Evolutionary conservation across 495 filamentous ascomycete species (phyloP), one percentile per base, ranked within the genome.

Genomic region (Penicillium paradoxum): DNA sequence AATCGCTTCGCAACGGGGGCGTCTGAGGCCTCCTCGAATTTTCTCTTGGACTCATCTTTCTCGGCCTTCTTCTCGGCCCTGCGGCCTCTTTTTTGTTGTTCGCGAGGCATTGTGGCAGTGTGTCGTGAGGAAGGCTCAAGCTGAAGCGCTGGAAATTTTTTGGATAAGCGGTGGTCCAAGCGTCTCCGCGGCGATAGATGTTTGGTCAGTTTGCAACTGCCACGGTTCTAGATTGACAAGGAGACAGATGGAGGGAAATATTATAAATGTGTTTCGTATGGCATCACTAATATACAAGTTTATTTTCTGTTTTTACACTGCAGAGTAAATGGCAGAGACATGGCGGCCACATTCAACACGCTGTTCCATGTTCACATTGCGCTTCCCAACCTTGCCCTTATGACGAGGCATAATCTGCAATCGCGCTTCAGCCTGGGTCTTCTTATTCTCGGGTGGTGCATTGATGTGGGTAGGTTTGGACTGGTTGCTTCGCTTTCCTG

Each of bases 381-480:
- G 79, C 13, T 80, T 83, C 44, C 80, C 79, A 21, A 91, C 64
- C 43, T 72, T 81, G 24, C 85, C 83, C 64, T 75, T 88, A 63
- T 83, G 82, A 56, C 79, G 74, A 30, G 92, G 91, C 55, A 93
- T 91, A 50, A 95, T 81, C 64, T 96, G 91, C 51, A 97, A 83
- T 52, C 93, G 78, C 58, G 92, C 82, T 40, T 89, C 85, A 42
- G 81, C 77, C 36, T 65, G 55, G n/a, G 53, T 63, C 56, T 80
- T 78, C 24, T 69, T 70, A 9, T 56, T 63, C 42, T 67, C 55
- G 45, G 90, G 81, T 30, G 96, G 72, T 8, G 89, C 88, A 24
- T 83, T 78, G 49, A 98, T 90, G 66, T 97, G 88, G 0, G 74
- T 76, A 13, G 93, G 93, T 9, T 76, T 75, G 27, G 78, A 71